Evolutionary conservation across 1,284 basidiomycete genomes (phyloP), one percentile per base, ranked within the genome.

Genomic region (Trametes pubescens): DNA sequence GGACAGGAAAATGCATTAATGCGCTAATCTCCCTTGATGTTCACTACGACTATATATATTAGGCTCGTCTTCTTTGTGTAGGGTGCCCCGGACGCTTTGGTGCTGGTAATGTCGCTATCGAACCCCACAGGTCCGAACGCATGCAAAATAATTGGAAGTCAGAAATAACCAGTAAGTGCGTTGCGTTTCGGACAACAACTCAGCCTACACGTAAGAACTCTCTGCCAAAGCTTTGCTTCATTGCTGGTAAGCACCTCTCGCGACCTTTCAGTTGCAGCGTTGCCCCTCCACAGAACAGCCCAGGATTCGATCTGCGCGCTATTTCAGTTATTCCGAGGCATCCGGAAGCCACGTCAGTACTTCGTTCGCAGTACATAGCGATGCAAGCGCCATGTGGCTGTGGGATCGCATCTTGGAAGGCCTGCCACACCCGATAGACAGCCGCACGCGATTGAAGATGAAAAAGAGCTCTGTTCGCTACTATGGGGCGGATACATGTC

Each of bases 1-100:
- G 77, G 94, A 95, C 75, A 88, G 94, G 76, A 95, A 94, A 75
- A 88, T 92, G 81, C 82, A 87, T 76, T 92, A 82, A 76, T 64
- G 56, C 53, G 48, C 61, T 62, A 56, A 54, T 54, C 22, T 48
- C 47, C 47, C 38, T 16, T 43, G 47, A 26, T 61, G 60, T 66
- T 59, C 52, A 48, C 54, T 61, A 64, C 54, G 61, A 60, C 51
- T 61, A 56, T 69, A 69, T 69, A 66, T 69, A 63, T 66, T 61
- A 56, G 59, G 56, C 48, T 62, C 56, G 57, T 44, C 37, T 57
- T 38, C 13, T 38, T 18, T 52, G 22, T 44, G 47, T 29, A 43
- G 37, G 52, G 37, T 54, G 52, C 32, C 26, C n/a, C 14, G 26
- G 24, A 51, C 18, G 24, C 49, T n/a, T n/a, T n/a, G 16, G 40